A percentile compares a stretch with the other conserved stretches of the same genome.
Evolutionary conservation across 2,329 filamentous ascomycete species (phyloP).

Genomic region (Colletotrichum filicis): DNA sequence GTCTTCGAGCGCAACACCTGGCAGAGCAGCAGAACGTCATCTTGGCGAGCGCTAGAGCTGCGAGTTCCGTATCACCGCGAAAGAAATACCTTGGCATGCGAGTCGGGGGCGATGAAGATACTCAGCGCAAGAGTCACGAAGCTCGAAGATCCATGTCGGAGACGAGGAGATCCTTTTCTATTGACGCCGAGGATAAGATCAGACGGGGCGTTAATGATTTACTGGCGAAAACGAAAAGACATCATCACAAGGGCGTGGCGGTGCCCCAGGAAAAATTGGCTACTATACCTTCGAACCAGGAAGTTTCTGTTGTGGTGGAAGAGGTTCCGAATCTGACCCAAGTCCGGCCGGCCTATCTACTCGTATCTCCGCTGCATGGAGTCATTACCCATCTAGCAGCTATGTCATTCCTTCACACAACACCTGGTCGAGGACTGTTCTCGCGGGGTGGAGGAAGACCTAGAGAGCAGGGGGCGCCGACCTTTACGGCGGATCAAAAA

Average conservation of each 20-base stretch:
- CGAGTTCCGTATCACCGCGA: constrained; percentile 41
- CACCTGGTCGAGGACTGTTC: constrained; percentile 34
- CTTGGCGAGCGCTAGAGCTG: constrained; percentile 49
- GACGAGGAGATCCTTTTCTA: constrained; percentile 48
- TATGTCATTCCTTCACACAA: constrained; percentile 61
- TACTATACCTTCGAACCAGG: constrained; percentile 36
- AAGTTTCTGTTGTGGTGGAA: constrained; percentile 43
- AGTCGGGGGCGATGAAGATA: constrained; percentile 61
- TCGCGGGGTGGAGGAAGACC: constrained; percentile 17
- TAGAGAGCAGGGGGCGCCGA: constrained; percentile 27
- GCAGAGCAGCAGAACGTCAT: constrained; percentile 70
- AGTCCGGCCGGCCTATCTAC: constrained; percentile 65
- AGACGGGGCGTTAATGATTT: constrained; percentile 60
- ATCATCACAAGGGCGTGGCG: constrained; percentile 35
- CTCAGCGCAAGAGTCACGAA: constrained; percentile 53
- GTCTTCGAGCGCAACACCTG: constrained; percentile 75
- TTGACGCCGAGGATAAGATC: constrained; percentile 60
- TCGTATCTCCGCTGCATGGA: constrained; percentile 76
- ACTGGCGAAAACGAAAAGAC: constrained; percentile 52
- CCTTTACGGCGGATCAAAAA: constrained; percentile 17
- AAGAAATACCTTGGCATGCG: constrained; percentile 52
- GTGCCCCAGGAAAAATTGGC: constrained; percentile 28
- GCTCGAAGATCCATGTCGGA: constrained; percentile 51
- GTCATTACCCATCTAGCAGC: constrained; percentile 71
- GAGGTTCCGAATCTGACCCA: constrained; percentile 46